A percentile compares a stretch with the other conserved stretches of the same genome.
Conservation (phyloP, 2,329 filamentous ascomycete species). For the Hortaea sp. region DNA sequence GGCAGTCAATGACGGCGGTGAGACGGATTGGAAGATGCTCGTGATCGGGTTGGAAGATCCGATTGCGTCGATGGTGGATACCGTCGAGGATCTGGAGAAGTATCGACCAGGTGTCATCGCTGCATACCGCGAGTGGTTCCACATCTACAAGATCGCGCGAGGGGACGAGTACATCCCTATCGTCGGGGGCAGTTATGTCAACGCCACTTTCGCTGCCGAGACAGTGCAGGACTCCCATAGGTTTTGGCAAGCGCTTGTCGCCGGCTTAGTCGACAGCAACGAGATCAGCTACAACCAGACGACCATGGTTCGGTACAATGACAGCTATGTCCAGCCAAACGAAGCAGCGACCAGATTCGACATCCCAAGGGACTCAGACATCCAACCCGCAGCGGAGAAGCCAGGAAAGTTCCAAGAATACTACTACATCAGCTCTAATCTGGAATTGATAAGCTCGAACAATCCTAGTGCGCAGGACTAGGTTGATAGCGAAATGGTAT, state of each 20-base stretch:
- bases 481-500: background rate
- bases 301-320: background rate
- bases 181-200: conserved; percentile 28
- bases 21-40: background rate
- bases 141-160: conserved; percentile 33
- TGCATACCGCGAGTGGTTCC: conserved; percentile 32
- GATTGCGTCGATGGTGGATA: conserved; percentile 25
- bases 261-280: conserved; percentile 26
- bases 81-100: conserved; percentile 29
- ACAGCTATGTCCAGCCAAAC: conserved; percentile 4
- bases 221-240: conserved; percentile 29
- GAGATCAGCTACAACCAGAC: conserved; percentile 37
- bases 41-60: conserved; percentile 28
- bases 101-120: conserved; percentile 30
- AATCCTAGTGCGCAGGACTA: background rate
- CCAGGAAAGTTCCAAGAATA: conserved; percentile 5
- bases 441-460: conserved; percentile 7
- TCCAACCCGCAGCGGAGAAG: conserved; percentile 1
- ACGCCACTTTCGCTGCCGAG: conserved; percentile 24
- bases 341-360: conserved; percentile 2
- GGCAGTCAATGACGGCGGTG: conserved; percentile 28
- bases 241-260: conserved; percentile 32
- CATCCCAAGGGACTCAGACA: conserved; percentile 1
- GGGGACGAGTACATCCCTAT: conserved; percentile 30
- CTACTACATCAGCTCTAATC: conserved; percentile 4